phyloP scores from a whole-genome alignment of 2,329 filamentous ascomycete genomes.

The Alternaria tenuissima region DNA sequence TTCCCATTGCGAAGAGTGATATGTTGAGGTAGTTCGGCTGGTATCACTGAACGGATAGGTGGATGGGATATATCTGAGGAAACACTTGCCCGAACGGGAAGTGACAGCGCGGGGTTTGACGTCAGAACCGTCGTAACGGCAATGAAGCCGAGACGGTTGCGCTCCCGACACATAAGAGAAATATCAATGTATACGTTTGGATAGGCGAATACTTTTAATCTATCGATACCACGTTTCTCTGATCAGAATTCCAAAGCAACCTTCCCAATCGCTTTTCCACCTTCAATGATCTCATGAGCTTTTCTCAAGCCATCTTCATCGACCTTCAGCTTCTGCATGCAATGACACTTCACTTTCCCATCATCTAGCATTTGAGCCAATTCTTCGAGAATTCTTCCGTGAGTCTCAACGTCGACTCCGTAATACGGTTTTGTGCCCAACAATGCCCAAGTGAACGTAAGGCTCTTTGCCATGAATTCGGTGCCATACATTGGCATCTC shows the following conservation, averaged over 20 bases:
- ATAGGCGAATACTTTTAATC: no score
- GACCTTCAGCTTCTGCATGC: slow-evolving; percentile 9
- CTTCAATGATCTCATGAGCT: slow-evolving; percentile 12
- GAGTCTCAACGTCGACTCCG: slow-evolving; percentile 6
- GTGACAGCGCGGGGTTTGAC: slow-evolving; percentile 13
- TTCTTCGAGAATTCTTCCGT: slow-evolving; percentile 5
- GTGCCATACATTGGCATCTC: slow-evolving; percentile 16
- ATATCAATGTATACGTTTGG: neutral
- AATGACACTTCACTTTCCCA: slow-evolving; percentile 3
- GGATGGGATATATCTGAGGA: neutral
- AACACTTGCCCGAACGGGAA: slow-evolving; percentile 11
- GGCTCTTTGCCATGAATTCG: slow-evolving; percentile 16
- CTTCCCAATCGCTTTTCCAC: slow-evolving; percentile 7
- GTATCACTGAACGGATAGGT: neutral
- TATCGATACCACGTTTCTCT: neutral
- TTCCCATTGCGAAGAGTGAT: slow-evolving; percentile 7
- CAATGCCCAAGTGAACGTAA: slow-evolving; percentile 11
- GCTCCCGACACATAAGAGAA: neutral
- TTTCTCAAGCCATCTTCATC: slow-evolving; percentile 11
- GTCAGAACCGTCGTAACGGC: slow-evolving; percentile 6
- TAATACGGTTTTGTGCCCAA: slow-evolving; percentile 14
- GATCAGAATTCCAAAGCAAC: slow-evolving; percentile 9
- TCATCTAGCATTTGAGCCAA: slow-evolving; percentile 10
- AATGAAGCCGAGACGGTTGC: neutral
- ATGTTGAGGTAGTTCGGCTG: neutral